Conservation (phyloP, 2,329 filamentous ascomycete genomes). For the Pestalotiopsis sp. region DNA sequence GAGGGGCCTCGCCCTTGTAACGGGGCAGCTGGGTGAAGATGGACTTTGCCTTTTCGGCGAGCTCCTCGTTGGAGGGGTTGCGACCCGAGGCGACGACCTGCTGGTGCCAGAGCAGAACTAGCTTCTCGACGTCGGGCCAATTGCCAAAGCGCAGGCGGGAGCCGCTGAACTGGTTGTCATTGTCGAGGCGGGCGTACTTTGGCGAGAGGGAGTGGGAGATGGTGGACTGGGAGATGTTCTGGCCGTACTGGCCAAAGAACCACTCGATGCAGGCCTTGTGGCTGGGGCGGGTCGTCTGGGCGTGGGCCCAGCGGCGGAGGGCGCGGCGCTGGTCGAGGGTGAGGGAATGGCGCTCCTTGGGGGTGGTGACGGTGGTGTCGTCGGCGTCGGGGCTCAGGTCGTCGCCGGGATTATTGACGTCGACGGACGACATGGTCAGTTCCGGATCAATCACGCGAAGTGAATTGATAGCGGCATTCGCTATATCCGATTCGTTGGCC, state of each 20-base stretch:
- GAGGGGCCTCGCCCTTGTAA: constrained; percentile 62
- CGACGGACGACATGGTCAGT: constrained; percentile 13
- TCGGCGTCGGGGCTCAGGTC: constrained; percentile 3
- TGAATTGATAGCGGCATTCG: constrained; percentile 10
- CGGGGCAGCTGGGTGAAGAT: constrained; percentile 62
- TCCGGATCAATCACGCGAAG: constrained; percentile 11
- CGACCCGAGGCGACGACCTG: constrained; percentile 53
- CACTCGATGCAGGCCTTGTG: constrained; percentile 67
- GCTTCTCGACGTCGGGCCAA: constrained; percentile 75
- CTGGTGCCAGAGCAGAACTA: constrained; percentile 72
- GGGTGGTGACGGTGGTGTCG: constrained; percentile 22
- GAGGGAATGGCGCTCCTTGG: constrained; percentile 60
- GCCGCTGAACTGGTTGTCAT: constrained; percentile 63
- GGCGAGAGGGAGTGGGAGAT: constrained; percentile 65
- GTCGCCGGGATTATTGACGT: constrained; percentile 3
- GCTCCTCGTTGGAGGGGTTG: constrained; percentile 64
- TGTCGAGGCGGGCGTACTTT: constrained; percentile 64
- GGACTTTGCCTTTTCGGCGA: constrained; percentile 63
- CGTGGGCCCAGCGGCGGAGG: constrained; percentile 62
- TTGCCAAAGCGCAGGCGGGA: constrained; percentile 66
- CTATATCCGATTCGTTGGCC: constrained; percentile 15
- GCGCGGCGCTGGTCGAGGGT: constrained; percentile 66
- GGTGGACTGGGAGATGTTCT: constrained; percentile 65
- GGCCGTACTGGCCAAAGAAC: constrained; percentile 61
- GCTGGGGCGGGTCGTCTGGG: constrained; percentile 57